Conservation (phyloP, 305 asterid species). For the Euphrasia arctica region DNA sequence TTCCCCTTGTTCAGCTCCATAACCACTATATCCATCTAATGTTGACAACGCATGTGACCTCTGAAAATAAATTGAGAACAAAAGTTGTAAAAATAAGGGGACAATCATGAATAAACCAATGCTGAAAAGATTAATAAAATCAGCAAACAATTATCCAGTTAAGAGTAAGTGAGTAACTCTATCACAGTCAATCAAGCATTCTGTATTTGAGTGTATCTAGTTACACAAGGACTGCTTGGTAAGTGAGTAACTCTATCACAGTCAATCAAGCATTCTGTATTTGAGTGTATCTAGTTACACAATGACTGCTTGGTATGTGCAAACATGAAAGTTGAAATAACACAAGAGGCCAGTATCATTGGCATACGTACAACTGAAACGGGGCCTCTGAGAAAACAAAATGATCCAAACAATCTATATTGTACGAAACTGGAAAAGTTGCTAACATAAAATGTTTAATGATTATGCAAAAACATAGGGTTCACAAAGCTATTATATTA, state of each 20-base stretch:
- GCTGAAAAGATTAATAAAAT: too few species aligned
- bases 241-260: conserved; percentile 2
- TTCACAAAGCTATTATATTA: conserved; percentile 31
- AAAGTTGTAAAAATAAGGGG: conserved; percentile 3
- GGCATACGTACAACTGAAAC: background rate
- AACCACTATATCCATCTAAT: conserved; percentile 80
- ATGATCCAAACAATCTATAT: too few species aligned
- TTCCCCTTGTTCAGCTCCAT: conserved; percentile 99
- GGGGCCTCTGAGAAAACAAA: too few species aligned
- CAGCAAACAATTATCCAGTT: background rate
- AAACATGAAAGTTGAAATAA: conserved; percentile 2
- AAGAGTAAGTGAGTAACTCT: conserved; percentile 4
- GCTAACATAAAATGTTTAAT: too few species aligned
- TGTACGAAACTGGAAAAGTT: too few species aligned
- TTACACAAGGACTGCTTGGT: conserved; percentile 15
- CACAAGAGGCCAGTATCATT: background rate
- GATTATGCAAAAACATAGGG: too few species aligned
- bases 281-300: conserved; percentile 17
- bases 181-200: background rate
- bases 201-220: conserved; percentile 13
- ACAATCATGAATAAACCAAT: background rate
- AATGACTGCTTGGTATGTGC: conserved; percentile 10
- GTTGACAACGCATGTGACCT: conserved; percentile 73
- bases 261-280: conserved; percentile 1
- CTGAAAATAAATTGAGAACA: conserved; percentile 39